phyloP scores from a whole-genome alignment of 352 stramenopile species.

The Phytophthora palmivora region DNA sequence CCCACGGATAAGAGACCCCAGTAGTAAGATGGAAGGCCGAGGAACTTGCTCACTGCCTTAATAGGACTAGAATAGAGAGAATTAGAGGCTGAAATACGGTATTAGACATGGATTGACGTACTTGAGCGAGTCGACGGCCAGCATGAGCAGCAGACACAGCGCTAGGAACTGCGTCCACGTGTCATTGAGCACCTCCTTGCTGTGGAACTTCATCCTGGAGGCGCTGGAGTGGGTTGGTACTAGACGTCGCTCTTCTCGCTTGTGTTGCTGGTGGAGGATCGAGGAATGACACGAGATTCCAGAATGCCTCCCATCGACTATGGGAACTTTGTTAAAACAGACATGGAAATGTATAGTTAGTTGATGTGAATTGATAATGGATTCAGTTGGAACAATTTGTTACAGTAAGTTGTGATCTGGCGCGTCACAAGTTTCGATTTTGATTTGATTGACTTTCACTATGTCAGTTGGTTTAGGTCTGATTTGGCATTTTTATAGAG shows the following conservation, averaged over 20 bases:
- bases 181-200: conserved; percentile 81
- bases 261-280: conserved; percentile 20
- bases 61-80: conserved; percentile 58
- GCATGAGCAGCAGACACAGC: conserved; percentile 76
- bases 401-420: not conserved
- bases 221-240: not conserved
- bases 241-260: conserved; percentile 2
- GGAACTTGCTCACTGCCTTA: conserved; percentile 81
- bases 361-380: not conserved
- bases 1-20: conserved; percentile 67
- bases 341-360: not conserved
- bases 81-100: conserved; percentile 1
- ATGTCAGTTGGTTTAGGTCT: not conserved
- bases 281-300: conserved; percentile 30
- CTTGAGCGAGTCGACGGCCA: conserved; percentile 89
- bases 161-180: conserved; percentile 85
- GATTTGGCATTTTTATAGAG: not conserved
- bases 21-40: conserved; percentile 74
- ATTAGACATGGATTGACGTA: conserved; percentile 39
- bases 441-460: not conserved
- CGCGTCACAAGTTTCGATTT: conserved; percentile 6
- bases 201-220: conserved; percentile 71
- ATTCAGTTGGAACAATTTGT: not conserved
- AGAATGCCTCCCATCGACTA: conserved; percentile 9
- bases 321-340: not conserved